Percentiles rank a stretch among this genome's conserved stretches.
These are phyloP conservation scores for Psidium guajava DNA, from an alignment of 345 rosid genomes.

Conservation along the genomic window DNA sequence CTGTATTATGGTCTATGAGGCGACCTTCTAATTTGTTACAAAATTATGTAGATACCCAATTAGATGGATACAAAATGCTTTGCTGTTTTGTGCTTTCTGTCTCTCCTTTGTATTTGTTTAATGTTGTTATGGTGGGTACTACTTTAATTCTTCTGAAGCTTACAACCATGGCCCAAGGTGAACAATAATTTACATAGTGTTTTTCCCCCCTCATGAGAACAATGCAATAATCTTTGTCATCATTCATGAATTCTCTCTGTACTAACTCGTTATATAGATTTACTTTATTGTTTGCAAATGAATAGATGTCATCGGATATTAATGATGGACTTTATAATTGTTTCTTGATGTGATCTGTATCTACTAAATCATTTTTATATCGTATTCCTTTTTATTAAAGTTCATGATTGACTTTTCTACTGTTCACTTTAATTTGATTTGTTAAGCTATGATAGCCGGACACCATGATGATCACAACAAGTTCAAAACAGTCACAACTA, in stretches of 20 bases:
- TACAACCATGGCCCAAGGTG: not conserved
- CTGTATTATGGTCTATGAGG: not conserved
- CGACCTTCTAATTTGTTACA: not conserved
- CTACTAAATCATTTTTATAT: not conserved
- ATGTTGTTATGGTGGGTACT: not conserved
- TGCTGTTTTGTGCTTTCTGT: not conserved
- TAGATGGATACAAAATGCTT: not conserved
- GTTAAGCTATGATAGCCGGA: not conserved
- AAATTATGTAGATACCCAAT: not conserved
- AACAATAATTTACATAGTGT: not conserved
- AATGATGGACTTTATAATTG: not conserved
- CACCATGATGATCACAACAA: not conserved
- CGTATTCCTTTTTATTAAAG: not conserved
- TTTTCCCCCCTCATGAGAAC: not conserved
- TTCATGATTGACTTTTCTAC: not conserved
- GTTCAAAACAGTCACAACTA: not conserved
- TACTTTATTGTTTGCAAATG: not conserved
- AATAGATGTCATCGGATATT: not conserved
- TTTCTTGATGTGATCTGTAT: not conserved
- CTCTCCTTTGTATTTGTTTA: not conserved
- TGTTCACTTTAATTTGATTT: not conserved
- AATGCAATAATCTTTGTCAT: not conserved
- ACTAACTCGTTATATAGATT: not conserved
- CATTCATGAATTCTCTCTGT: not conserved
- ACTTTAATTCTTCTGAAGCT: not conserved